Conservation (phyloP, 495 filamentous ascomycete genomes). For the Daldinia concentrica region DNA sequence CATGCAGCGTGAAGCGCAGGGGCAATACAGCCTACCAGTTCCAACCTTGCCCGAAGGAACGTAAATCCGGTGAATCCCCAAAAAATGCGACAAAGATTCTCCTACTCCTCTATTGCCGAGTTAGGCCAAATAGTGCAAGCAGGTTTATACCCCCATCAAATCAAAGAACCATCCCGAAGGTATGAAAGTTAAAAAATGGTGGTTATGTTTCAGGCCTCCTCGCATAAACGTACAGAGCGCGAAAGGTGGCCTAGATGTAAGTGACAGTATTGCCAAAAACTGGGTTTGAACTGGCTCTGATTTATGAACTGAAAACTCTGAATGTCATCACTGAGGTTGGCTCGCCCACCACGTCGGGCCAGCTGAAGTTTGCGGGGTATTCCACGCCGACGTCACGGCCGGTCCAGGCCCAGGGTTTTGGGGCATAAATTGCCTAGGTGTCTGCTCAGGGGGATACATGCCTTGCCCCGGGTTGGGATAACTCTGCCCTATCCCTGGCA, state of each 20-base stretch:
- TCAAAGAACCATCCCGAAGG: slow-evolving; percentile 23
- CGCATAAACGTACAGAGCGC: slow-evolving; percentile 12
- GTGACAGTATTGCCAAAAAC: slow-evolving; percentile 9
- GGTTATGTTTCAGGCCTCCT: slow-evolving; percentile 7
- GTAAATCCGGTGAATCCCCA: slow-evolving; percentile 24
- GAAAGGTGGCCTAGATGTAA: slow-evolving; percentile 5
- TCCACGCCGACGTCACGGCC: slow-evolving; percentile 56
- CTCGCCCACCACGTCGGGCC: slow-evolving; percentile 58
- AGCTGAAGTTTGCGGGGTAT: slow-evolving; percentile 50
- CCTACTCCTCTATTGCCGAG: slow-evolving; percentile 46
- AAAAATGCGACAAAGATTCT: slow-evolving; percentile 26
- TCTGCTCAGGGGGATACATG: slow-evolving; percentile 67
- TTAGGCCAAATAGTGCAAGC: slow-evolving; percentile 32
- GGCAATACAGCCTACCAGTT: slow-evolving; percentile 19
- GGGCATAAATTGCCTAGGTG: slow-evolving; percentile 69
- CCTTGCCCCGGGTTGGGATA: slow-evolving; percentile 60
- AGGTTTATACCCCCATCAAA: slow-evolving; percentile 31
- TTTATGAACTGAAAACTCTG: not conserved
- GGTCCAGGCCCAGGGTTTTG: slow-evolving; percentile 52
- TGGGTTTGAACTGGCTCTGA: not conserved
- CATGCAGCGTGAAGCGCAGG: slow-evolving; percentile 35
- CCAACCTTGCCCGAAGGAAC: slow-evolving; percentile 28
- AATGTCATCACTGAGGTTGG: slow-evolving; percentile 51
- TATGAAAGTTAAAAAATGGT: slow-evolving; percentile 13
- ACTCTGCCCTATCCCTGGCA: slow-evolving; percentile 67